These are phyloP conservation scores for Huntiella bhutanensis DNA, from an alignment of 2,329 filamentous ascomycete species.

Conservation along the genomic window DNA sequence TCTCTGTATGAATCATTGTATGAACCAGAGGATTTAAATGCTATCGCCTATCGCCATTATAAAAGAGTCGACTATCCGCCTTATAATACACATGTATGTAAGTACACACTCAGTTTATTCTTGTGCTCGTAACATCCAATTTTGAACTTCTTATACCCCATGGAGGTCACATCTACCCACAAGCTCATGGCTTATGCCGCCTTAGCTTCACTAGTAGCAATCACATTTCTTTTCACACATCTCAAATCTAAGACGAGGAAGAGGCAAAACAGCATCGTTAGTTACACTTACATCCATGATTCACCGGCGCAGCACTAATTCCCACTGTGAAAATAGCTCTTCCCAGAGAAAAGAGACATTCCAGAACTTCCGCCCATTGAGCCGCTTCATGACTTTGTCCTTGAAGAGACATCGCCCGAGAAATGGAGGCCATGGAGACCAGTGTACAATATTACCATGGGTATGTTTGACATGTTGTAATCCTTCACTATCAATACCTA, in stretches of 20 bases:
- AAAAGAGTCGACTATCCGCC: too few relatives aligned
- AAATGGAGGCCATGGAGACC: constrained; percentile 31
- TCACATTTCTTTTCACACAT: background rate
- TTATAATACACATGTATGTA: too few relatives aligned
- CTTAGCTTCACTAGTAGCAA: background rate
- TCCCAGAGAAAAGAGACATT: constrained; percentile 4
- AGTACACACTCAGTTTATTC: too few relatives aligned
- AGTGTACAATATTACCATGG: constrained; percentile 36
- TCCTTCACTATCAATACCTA: background rate
- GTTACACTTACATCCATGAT: background rate
- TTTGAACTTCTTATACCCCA: background rate
- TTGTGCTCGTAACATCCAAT: too few relatives aligned
- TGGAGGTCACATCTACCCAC: background rate
- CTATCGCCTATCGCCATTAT: too few relatives aligned
- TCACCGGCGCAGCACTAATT: too few relatives aligned
- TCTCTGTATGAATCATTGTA: too few relatives aligned
- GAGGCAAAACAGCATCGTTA: background rate
- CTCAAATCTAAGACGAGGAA: constrained; percentile 1
- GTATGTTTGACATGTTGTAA: constrained; percentile 15
- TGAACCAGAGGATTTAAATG: too few relatives aligned
- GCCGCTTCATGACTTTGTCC: constrained; percentile 21
- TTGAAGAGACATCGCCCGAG: constrained; percentile 20
- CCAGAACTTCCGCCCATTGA: constrained; percentile 8
- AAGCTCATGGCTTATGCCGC: constrained; percentile 2
- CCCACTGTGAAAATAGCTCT: background rate